Evolutionary conservation across 495 filamentous ascomycete species (phyloP), one percentile per base, ranked within the genome.

Genomic region (Aspergillus affinis): DNA sequence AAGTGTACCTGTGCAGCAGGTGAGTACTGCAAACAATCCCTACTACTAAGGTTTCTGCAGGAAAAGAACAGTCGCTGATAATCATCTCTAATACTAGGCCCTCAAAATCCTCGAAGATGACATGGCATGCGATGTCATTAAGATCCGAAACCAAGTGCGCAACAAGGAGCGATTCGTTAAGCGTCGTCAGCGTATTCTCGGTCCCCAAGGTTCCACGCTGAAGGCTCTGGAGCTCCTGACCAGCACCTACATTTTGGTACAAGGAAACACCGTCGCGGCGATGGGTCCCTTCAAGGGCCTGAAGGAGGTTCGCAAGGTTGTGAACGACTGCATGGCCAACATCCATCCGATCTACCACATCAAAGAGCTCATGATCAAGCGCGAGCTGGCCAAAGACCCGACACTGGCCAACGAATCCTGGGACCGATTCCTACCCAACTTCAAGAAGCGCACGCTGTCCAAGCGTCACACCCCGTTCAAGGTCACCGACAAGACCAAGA

Each of bases 351-450:
- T 92, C 65, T 96, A 95, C 74, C 86, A 93, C 68, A 93, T 99
- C 79, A 99, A 99, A 79, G 93, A 97, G 72, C 83, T 98, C 70
- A 97, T 98, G 94, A 96, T 99, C 78, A 97, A 96, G 78, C 88
- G 93, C 27, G 95, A 99, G 75, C 81, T 99, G n/a, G 90, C 89
- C 51, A 97, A 97, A 74, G 93, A 98, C 69, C 93, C 93, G 2
- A 88, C 88, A 29, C 83, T 98, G 20, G 88, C 81, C 32, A 79
- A 88, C 66, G 91, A 98, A 73, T 92, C 88, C 65, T 98, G 94
- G 94, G 90, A 94, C 64, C 88, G 95, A 8, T 99, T 97, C 78
- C 79, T 99, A 32, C 94, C 94, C 21, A 91, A 98, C 72, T 98
- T 97, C 82, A 98, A 97, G 86, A 97, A 94, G 81, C 84, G 92